Conservation (phyloP, 2,329 filamentous ascomycete genomes). For the Aspergillus novoparasiticus region DNA sequence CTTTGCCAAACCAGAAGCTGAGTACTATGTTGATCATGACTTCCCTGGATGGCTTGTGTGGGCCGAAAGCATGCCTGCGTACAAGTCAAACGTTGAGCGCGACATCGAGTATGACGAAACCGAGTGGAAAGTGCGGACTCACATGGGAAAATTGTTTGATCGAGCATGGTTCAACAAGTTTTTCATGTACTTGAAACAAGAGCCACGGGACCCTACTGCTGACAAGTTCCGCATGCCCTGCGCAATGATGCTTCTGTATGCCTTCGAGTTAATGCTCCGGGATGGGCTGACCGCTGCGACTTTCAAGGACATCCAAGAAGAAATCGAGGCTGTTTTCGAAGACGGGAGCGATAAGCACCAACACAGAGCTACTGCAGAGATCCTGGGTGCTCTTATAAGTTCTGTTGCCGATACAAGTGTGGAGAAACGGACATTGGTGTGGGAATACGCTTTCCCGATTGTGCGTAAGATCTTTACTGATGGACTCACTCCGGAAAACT, state of each 20-base stretch:
- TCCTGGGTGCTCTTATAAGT: constrained; percentile 80
- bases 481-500: constrained; percentile 89
- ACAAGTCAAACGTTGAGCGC: constrained; percentile 67
- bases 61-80: constrained; percentile 83
- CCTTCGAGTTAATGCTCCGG: constrained; percentile 82
- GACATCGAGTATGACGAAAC: constrained; percentile 78
- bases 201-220: constrained; percentile 77
- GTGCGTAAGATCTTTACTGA: constrained; percentile 86
- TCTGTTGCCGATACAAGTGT: constrained; percentile 77
- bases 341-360: constrained; percentile 98
- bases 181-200: constrained; percentile 94
- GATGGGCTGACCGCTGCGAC: constrained; percentile 75
- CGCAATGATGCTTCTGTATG: constrained; percentile 82
- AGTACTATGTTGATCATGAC: constrained; percentile 90
- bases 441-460: constrained; percentile 89
- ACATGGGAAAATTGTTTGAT: constrained; percentile 79
- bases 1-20: constrained; percentile 75
- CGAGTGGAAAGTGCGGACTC: constrained; percentile 71
- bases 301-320: constrained; percentile 83
- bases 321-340: constrained; percentile 76
- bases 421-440: constrained; percentile 73
- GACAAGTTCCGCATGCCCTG: constrained; percentile 91
- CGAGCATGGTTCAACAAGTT: constrained; percentile 83
- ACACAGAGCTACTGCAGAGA: constrained; percentile 92
- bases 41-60: constrained; percentile 96